Evolutionary conservation across 805 yeast species (phyloP), one percentile per base, ranked within the genome.

Genomic region (Zygoascus flipseniorum): DNA sequence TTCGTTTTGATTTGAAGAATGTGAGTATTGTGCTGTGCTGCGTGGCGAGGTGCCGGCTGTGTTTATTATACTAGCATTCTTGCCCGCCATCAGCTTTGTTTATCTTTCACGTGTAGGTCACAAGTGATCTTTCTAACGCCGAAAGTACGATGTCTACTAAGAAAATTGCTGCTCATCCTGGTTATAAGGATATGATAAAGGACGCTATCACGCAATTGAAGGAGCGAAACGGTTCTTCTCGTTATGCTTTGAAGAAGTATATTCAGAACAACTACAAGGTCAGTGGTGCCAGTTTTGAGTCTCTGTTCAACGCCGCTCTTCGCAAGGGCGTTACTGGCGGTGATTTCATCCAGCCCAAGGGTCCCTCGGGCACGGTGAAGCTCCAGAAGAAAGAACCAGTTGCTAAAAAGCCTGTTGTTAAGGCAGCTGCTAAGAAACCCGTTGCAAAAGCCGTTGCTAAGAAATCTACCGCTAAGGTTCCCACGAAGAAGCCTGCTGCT

Each of bases 221-320:
- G 63, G 90, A 86, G 65, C 82, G 95, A 72, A 85, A 78, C 57
- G 96, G 96, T 16, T 63, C 64, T 52, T 79, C 89, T 62, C 90
- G 96, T 69, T 92, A 85, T 69, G 92, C 93, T 11, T 76, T 89
- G 65, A 89, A 89, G 78, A 88, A 88, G 71, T 86, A 81, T 70
- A 82, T 89, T 59, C 81, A 78, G 70, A 71, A 82, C 66, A 78
- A 80, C 72, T 77, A 72, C 72, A 74, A 82, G 60, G 72, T 80
- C 60, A 75, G 76, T 47, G 74, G 85, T n/a, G 53, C 77, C 51
- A 83, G 76, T 68, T 88, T 88, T 65, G 95, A 87, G 67, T 70
- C 82, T 48, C 79, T 81, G 64, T 85, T 89, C 76, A 88, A 88
- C 66, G 54, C 60, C 28, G 93, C 96, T 26, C 74, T 88, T 64